Base-by-base conservation (phyloP, 73 alveolate species). In the Tetrahymena thermophila region DNA sequence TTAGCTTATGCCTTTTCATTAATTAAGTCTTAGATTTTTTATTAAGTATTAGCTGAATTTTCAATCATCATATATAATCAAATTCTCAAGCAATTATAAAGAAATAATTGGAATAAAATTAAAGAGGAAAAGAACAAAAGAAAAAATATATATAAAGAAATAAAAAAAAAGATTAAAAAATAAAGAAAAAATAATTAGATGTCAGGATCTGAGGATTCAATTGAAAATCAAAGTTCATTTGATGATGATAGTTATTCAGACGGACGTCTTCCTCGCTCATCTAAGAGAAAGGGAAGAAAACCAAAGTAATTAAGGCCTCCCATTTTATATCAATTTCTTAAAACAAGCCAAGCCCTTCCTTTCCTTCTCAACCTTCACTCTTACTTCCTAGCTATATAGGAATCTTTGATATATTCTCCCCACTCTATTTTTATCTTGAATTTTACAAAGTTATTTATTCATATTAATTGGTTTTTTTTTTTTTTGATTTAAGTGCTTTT, bases 161-260 rank as follows among this genome's bases (percentile, higher is more conserved):
- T 71, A 71, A 71, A 71, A 71, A 71, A 71, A 71, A 71, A 71
- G 89, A 71, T 71, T 71, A 71, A 71, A 71, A 71, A 71, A 71
- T 25, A 71, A 71, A 71, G 89, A 71, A 71, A 71, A 71, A 71
- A 71, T 71, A 71, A 31, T 71, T 71, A 71, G 89, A 71, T 71
- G 89, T 71, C 89, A 31, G 89, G 89, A 71, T 71, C 89, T 71
- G 89, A 71, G 89, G 89, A 71, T 71, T 71, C 89, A 71, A 71
- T 71, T 71, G 89, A 71, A 71, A 71, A 71, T 71, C 89, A 71
- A 71, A 71, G 89, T 31, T 71, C 89, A 71, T 71, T 71, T 71
- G 89, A 71, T 25, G 89, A 71, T 31, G 89, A 71, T 71, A 71
- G 89, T 71, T 71, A 71, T 71, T 71, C 89, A 71, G 89, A 71